Evolutionary conservation across 2,329 filamentous ascomycete genomes (phyloP), one percentile per base, ranked within the genome.

Genomic region (Delphinella strobiligena): DNA sequence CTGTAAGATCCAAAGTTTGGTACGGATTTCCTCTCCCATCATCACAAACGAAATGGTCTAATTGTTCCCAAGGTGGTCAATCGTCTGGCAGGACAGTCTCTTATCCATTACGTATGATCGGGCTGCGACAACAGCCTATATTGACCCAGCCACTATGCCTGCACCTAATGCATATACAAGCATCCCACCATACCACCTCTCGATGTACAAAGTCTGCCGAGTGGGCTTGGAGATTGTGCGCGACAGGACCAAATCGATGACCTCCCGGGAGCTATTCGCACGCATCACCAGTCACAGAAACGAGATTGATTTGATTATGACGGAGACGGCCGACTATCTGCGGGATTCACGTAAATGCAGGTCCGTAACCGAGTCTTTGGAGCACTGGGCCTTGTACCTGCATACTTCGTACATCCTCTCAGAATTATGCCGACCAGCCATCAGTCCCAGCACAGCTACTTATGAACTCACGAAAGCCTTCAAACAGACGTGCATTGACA

Each of bases 31-130:
- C 43, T 54, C 22, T 27, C 12, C 12, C 22, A 27, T 7, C 22
- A 27, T 7, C 12, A 27, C 22, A 7, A 27, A 27, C 22, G 5
- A 32, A 5, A 32, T 8, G 30, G n/a, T n/a, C n/a, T n/a, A n/a
- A n/a, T n/a, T n/a, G n/a, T n/a, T n/a, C n/a, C n/a, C n/a, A 11
- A 69, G 67, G 66, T 79, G 75, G 75, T 72, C 72, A 2, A 66
- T 78, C 47, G 65, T 77, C 22, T 79, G 75, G 75, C 75, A 78
- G 51, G 75, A 79, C 48, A 76, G 72, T 41, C 62, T 78, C 34
- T 67, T 79, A 17, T 78, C 74, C 7, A 68, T 79, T 22, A 78
- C 74, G 2, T 79, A 78, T 49, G 75, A 79, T 49, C 61, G 75
- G 29, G 67, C 67, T 2, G 72, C 72, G 2, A 71, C 69, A 11